phyloP scores from a whole-genome alignment of 2,329 filamentous ascomycete genomes.

The Venturia effusa region DNA sequence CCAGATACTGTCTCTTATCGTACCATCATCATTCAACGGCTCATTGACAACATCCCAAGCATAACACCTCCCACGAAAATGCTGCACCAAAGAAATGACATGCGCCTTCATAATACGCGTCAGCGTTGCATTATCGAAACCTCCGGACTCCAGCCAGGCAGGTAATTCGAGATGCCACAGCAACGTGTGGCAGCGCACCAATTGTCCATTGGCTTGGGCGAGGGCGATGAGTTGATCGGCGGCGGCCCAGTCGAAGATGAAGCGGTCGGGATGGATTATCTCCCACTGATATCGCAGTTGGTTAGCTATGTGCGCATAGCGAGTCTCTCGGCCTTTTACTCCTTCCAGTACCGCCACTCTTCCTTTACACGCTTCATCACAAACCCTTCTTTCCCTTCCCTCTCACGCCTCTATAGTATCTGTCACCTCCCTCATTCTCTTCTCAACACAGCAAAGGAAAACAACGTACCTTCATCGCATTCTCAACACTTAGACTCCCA shows the following conservation, averaged over 20 bases:
- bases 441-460: not conserved
- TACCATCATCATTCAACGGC: constrained; percentile 36
- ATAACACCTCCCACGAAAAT: constrained; percentile 27
- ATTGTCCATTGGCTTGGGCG: constrained; percentile 44
- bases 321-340: not conserved
- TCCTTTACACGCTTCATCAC: not conserved
- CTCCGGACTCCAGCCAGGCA: constrained; percentile 1
- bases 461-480: constrained; percentile 10
- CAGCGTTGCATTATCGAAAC: not conserved
- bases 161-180: constrained; percentile 10
- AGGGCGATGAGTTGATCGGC: constrained; percentile 51
- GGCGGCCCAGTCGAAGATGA: constrained; percentile 44
- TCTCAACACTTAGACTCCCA: constrained; percentile 10
- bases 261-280: constrained; percentile 37
- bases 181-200: constrained; percentile 47
- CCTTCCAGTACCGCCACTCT: not conserved
- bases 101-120: constrained; percentile 15
- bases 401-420: too few relatives aligned
- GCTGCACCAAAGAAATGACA: constrained; percentile 26
- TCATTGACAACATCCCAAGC: constrained; percentile 32
- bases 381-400: not conserved
- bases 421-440: not conserved
- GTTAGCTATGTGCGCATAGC: not conserved
- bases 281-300: constrained; percentile 37
- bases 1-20: constrained; percentile 32